Base-by-base conservation (phyloP, 352 stramenopile genomes). In the Globisporangium splendens region DNA sequence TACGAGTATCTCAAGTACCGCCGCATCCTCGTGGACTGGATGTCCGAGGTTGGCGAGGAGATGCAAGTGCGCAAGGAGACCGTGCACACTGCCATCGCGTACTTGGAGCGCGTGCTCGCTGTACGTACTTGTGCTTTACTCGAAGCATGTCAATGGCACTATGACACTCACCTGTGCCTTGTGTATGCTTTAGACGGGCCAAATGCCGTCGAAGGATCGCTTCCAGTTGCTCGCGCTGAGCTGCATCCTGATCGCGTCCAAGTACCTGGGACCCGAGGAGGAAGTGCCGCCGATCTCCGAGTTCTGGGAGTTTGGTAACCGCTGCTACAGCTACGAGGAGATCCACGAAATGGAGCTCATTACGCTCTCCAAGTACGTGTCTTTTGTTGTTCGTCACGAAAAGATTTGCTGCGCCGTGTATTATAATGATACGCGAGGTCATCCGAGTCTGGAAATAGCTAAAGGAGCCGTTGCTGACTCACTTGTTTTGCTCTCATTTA, bases 1-100 rank as follows among this genome's bases (percentile, higher is more conserved):
- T 91, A 90, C 63, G 84, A 88, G 50, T 93, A 93, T 61, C 69
- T 93, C 56, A 89, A 89, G 65, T 93, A 91, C 57, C 79, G 84
- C 17, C 81, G 81, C 42, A 80, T 91, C 50, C 68, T 93, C 20
- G 79, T 93, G 41, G 83, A 95, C 56, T 95, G 86, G 86, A 95
- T 92, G 75, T 72, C 69, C 17, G 86, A 95, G 52, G 83, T 93
- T 28, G 86, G 85, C 60, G 86, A 95, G 56, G 82, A 93, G 61
- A 73, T 95, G 61, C 74, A 88, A 22, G 83, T 95, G 66, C 79
- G 81, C 55, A 93, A 95, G 65, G 77, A 77, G 39, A 87, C 86
- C 13, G 73, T 93, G 15, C 83, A 95, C 61, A 80, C 80, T 0
- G 86, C 80, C 2, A 86, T 95, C 51, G 79, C 78, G 41, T 92